phyloP scores from a whole-genome alignment of 1,284 basidiomycete species.

The Puccinia hordei region DNA sequence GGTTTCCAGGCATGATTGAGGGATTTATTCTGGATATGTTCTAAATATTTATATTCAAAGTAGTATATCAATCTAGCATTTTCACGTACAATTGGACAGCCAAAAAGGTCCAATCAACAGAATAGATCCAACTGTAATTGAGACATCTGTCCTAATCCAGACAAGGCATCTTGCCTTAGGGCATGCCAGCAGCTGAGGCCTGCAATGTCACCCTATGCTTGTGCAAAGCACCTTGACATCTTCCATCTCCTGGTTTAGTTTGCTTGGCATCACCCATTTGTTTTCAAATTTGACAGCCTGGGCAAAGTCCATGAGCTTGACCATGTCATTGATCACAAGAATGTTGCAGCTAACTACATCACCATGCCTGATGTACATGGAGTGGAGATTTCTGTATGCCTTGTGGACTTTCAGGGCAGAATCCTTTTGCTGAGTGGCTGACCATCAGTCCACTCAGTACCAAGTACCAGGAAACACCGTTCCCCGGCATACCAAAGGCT shows the following conservation, averaged over 20 bases:
- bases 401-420: background rate
- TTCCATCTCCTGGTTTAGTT: background rate
- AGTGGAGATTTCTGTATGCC: constrained; percentile 10
- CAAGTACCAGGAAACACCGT: constrained; percentile 7
- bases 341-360: constrained; percentile 8
- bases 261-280: background rate
- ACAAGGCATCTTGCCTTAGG: background rate
- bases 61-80: too few relatives aligned
- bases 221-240: background rate
- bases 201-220: background rate
- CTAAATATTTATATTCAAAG: background rate
- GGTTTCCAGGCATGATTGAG: background rate
- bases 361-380: constrained; percentile 15
- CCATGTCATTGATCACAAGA: background rate
- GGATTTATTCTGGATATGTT: background rate
- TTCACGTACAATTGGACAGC: too few relatives aligned
- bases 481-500: constrained; percentile 1
- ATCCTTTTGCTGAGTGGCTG: constrained; percentile 1
- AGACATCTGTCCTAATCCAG: constrained; percentile 13
- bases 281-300: constrained; percentile 7
- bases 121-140: background rate
- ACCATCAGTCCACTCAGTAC: constrained; percentile 12
- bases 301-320: constrained; percentile 7
- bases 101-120: constrained; percentile 1
- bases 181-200: background rate